phyloP scores from a whole-genome alignment of 257 asterid species.

The Solanum stenotomum region DNA sequence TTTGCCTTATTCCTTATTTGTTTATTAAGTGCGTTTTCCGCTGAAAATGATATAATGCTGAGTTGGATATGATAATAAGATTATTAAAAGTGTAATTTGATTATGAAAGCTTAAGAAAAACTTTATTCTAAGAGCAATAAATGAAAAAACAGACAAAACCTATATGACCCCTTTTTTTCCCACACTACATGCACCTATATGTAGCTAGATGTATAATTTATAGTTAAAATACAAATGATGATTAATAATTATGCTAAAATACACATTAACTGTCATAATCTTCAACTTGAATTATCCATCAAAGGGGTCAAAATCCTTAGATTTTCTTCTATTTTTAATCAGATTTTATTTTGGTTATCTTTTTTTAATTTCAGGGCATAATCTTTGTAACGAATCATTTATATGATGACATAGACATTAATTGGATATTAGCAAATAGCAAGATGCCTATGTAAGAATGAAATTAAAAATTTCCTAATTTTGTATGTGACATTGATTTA shows the following conservation, averaged over 20 bases:
- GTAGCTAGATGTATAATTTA: not conserved
- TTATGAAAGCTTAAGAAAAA: not conserved
- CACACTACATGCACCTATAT: not conserved
- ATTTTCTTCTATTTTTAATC: conserved; percentile 6
- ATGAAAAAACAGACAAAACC: not conserved
- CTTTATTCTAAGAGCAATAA: not conserved
- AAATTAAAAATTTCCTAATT: not conserved
- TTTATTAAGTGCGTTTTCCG: not conserved
- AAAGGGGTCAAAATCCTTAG: conserved; percentile 4
- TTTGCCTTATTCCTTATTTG: not conserved
- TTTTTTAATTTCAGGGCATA: not conserved
- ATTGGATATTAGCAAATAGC: not conserved
- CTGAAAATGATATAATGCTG: not conserved
- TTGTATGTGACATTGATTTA: not conserved
- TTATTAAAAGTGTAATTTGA: not conserved
- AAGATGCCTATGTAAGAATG: not conserved
- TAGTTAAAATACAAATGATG: not conserved
- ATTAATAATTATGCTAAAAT: not conserved
- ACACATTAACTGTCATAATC: not conserved
- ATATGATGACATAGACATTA: not conserved
- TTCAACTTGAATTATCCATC: not conserved
- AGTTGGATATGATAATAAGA: not conserved
- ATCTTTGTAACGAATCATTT: not conserved
- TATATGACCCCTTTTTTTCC: not conserved
- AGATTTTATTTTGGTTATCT: conserved; percentile 3